Evolutionary conservation across 306 rosid species (phyloP).

Genomic region (Dicorynia guianensis): DNA sequence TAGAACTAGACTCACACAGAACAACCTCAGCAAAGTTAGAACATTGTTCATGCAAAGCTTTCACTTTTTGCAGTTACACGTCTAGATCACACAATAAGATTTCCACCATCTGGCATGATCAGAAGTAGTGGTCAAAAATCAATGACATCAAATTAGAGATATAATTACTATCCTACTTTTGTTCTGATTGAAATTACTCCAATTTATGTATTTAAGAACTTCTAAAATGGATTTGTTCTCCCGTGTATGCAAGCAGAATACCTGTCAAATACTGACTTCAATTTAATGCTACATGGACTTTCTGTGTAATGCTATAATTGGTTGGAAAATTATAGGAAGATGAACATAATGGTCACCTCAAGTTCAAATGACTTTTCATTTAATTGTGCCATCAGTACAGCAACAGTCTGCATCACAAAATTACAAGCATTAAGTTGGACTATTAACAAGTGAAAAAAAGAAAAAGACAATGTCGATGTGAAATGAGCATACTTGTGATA

Average conservation of each 20-base stretch:
- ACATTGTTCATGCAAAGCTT: slow-evolving; percentile 24
- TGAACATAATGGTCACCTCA: slow-evolving; percentile 70
- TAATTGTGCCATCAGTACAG: slow-evolving; percentile 77
- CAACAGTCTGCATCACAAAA: slow-evolving; percentile 72
- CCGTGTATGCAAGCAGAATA: slow-evolving; percentile 28
- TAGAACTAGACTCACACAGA: slow-evolving; percentile 20
- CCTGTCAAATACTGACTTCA: slow-evolving; percentile 24
- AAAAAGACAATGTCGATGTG: slow-evolving; percentile 28
- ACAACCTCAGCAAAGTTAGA: slow-evolving; percentile 26
- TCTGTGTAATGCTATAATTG: slow-evolving; percentile 32
- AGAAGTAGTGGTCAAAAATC: slow-evolving; percentile 32
- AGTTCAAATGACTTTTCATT: slow-evolving; percentile 95
- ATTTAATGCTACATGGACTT: slow-evolving; percentile 27
- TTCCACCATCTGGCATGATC: slow-evolving; percentile 32
- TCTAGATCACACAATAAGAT: slow-evolving; percentile 22
- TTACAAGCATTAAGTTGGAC: slow-evolving; percentile 42
- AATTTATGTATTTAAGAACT: slow-evolving; percentile 15
- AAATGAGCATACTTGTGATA: slow-evolving; percentile 66
- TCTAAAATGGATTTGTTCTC: slow-evolving; percentile 5
- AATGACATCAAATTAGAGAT: slow-evolving; percentile 28
- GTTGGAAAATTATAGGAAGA: slow-evolving; percentile 31
- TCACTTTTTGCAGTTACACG: slow-evolving; percentile 34
- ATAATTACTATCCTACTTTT: slow-evolving; percentile 26
- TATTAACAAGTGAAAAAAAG: slow-evolving; percentile 40
- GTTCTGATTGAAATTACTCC: slow-evolving; percentile 27